Evolutionary conservation across 2,329 filamentous ascomycete species (phyloP).

Genomic region (Pyricularia pennisetigena): DNA sequence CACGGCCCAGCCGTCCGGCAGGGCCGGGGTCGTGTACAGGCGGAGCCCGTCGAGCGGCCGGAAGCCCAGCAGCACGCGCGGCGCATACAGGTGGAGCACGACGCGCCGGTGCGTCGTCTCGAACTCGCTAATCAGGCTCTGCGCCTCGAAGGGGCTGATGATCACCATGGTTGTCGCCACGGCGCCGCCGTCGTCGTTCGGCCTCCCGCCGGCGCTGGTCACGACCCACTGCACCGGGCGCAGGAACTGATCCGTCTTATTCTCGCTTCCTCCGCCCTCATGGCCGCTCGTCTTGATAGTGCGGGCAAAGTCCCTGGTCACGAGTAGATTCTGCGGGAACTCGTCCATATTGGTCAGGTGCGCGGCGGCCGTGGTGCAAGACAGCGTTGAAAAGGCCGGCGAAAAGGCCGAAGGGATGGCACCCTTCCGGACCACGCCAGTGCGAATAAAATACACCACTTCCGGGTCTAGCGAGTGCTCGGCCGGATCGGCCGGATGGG

Average conservation of each 20-base stretch:
- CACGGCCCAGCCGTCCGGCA: conserved; percentile 8
- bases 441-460: conserved; percentile 27
- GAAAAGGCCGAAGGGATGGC: conserved; percentile 21
- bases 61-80: conserved; percentile 27
- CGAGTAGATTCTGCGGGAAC: conserved; percentile 30
- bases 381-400: conserved; percentile 35
- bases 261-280: conserved; percentile 1
- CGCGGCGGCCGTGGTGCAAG: conserved; percentile 25
- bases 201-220: conserved; percentile 15
- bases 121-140: conserved; percentile 35
- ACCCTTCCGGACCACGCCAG: conserved; percentile 18
- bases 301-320: conserved; percentile 38
- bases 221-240: conserved; percentile 46
- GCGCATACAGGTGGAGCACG: conserved; percentile 39
- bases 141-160: conserved; percentile 51
- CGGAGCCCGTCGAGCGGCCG: conserved; percentile 32
- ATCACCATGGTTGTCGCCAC: conserved; percentile 29
- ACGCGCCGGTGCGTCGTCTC: conserved; percentile 18
- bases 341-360: conserved; percentile 17
- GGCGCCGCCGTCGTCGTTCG: conserved; percentile 2
- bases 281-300: conserved; percentile 24
- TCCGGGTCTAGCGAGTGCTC: conserved; percentile 31
- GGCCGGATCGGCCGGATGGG: conserved; percentile 25
- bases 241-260: conserved; percentile 33
- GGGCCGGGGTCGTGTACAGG: conserved; percentile 28